A percentile compares a stretch with the other conserved stretches of the same genome.
Evolutionary conservation across 352 stramenopile genomes (phyloP).

Genomic region (Phytophthora megakarya): DNA sequence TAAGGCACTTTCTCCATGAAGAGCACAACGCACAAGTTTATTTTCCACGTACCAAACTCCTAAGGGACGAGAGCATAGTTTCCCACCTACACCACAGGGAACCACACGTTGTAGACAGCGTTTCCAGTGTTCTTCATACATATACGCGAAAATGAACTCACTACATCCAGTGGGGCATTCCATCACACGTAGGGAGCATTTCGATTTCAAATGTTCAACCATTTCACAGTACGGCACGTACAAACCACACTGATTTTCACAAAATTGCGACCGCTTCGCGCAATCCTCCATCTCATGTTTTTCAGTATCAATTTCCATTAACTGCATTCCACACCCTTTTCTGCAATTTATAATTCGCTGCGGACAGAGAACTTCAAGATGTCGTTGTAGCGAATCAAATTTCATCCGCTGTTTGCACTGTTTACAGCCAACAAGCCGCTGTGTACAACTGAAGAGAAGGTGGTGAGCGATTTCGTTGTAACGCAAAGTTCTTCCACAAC

Average conservation of each 20-base stretch:
- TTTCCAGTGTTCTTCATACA: constrained; percentile 61
- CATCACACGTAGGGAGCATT: constrained; percentile 67
- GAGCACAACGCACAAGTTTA: constrained; percentile 51
- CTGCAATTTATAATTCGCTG: constrained; percentile 59
- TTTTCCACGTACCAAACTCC: constrained; percentile 54
- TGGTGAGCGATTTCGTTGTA: constrained; percentile 67
- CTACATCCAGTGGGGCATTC: constrained; percentile 63
- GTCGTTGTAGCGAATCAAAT: constrained; percentile 42
- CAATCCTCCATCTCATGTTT: constrained; percentile 59
- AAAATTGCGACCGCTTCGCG: constrained; percentile 47
- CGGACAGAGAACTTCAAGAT: constrained; percentile 53
- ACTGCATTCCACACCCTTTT: constrained; percentile 49
- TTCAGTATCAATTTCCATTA: constrained; percentile 48
- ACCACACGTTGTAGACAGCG: constrained; percentile 71
- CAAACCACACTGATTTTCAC: constrained; percentile 59
- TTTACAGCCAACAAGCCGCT: constrained; percentile 54
- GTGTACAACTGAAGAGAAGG: constrained; percentile 53
- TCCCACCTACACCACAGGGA: constrained; percentile 57
- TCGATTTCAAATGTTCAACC: constrained; percentile 44
- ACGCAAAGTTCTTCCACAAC: constrained; percentile 48
- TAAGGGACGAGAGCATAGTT: constrained; percentile 60
- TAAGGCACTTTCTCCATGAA: constrained; percentile 57
- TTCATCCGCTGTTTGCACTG: constrained; percentile 48
- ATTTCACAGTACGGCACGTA: constrained; percentile 40
- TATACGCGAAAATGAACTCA: constrained; percentile 62